Evolutionary conservation across 2,329 filamentous ascomycete species (phyloP).

Genomic region (Beauveria brongniartii): DNA sequence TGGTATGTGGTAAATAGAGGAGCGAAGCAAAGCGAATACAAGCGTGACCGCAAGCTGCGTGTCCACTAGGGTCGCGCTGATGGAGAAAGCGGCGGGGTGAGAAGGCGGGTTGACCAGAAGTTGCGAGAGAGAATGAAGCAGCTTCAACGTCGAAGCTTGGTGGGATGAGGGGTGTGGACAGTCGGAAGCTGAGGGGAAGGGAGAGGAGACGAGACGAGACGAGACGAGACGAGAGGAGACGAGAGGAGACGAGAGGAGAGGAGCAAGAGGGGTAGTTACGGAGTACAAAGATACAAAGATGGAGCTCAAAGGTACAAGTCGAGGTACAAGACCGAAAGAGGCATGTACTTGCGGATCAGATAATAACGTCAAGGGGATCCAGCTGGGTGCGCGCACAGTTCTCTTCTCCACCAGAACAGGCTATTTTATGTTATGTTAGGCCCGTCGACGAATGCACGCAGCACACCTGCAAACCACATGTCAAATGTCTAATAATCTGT

Average conservation of each 20-base stretch:
- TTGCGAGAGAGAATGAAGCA: neutral
- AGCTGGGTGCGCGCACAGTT: neutral
- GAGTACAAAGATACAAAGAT: neutral
- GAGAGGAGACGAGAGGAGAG: too few species aligned
- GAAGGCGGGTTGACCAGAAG: neutral
- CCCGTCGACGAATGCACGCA: neutral
- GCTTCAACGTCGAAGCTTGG: neutral
- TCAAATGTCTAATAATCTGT: neutral
- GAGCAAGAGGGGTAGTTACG: neutral
- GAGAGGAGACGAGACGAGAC: too few species aligned
- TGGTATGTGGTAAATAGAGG: neutral
- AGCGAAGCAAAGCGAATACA: neutral
- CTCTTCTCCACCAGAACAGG: neutral
- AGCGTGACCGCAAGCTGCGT: neutral
- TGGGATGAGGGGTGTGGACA: neutral
- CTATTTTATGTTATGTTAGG: neutral
- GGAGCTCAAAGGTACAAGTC: neutral
- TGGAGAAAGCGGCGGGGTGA: neutral
- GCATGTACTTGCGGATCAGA: slow-evolving; percentile 8
- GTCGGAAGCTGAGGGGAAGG: neutral
- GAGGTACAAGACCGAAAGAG: slow-evolving; percentile 5
- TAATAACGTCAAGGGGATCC: neutral
- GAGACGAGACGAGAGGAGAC: too few species aligned
- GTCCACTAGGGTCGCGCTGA: neutral
- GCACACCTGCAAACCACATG: neutral